Evolutionary conservation across 78 protist species (phyloP), one percentile per base, ranked within the genome.

Genomic region (Emiliania huxleyi): DNA sequence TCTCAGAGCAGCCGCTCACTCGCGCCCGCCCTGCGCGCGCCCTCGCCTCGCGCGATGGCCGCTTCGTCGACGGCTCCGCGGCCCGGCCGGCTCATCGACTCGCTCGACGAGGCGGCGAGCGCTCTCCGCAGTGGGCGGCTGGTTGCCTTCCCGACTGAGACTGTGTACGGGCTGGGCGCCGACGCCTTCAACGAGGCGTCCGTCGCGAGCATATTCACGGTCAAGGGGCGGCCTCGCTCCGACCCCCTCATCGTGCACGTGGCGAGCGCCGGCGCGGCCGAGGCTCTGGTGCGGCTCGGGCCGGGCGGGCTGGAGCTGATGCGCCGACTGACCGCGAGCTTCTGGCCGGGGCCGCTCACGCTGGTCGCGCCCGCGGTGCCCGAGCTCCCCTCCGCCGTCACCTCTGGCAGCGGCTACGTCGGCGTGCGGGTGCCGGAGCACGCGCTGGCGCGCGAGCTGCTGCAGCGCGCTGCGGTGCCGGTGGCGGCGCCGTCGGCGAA

Each of bases 111-210:
- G n/a, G n/a, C n/a, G n/a, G n/a, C n/a, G n/a, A n/a, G n/a, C n/a
- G n/a, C n/a, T n/a, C n/a, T n/a, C n/a, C n/a, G n/a, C n/a, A n/a
- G n/a, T n/a, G n/a, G n/a, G n/a, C n/a, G n/a, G n/a, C 91, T 97
- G 8, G 98, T 97, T 12, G 89, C 97, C 83, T 97, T 97, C 75
- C 98, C 99, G 42, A 98, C 99, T 2, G 99, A 98, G 77, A 98
- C 99, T 42, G 99, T 98, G 45, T 98, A 97, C 93, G 98, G 98
- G 23, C 95, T 98, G 25, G 98, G 99, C 25, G 99, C 98, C 26
- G 88, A 97, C 89, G 99, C 98, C 37, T 84, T 96, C 37, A 95
- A 96, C 91, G 95, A 29, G n/a, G 35, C 38, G 22, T 98, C 99
- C 12, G 46, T 81, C 69, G 62, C 23, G 19, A 3, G 43, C 45